These are phyloP conservation scores for Pholiota microspora DNA, from an alignment of 768 basidiomycete species.

Conservation along the genomic window DNA sequence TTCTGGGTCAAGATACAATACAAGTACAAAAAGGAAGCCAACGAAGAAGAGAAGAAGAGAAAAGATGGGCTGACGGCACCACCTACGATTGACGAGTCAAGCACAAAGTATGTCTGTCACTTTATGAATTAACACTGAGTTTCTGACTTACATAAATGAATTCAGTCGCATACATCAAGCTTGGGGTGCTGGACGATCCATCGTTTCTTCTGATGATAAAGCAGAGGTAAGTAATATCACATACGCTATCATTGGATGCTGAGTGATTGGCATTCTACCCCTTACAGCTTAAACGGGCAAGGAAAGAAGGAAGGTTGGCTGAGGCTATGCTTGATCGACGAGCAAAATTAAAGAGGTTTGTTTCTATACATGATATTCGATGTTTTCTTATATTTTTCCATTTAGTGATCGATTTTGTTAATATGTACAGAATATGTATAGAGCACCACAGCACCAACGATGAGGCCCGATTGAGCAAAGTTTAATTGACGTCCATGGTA, in stretches of 20 bases:
- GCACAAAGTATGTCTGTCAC: slow-evolving; percentile 59
- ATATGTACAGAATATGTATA: slow-evolving; percentile 9
- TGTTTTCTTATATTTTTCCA: no score
- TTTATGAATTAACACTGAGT: neutral
- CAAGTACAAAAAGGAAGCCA: slow-evolving; percentile 84
- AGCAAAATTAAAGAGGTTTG: slow-evolving; percentile 78
- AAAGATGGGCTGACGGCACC: slow-evolving; percentile 54
- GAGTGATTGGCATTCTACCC: neutral
- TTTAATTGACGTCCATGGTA: neutral
- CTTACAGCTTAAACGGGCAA: slow-evolving; percentile 71
- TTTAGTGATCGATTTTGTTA: slow-evolving; percentile 56
- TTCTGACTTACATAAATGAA: neutral
- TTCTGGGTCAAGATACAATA: slow-evolving; percentile 90
- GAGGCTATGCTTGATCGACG: slow-evolving; percentile 80
- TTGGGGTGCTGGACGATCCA: slow-evolving; percentile 78
- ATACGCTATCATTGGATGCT: neutral
- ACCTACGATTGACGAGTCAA: slow-evolving; percentile 65
- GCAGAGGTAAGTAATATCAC: slow-evolving; percentile 51
- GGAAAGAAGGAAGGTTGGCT: slow-evolving; percentile 76
- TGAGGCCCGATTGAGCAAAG: neutral
- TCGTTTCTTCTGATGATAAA: slow-evolving; percentile 70
- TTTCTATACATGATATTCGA: neutral
- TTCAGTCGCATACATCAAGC: slow-evolving; percentile 71
- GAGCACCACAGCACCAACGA: no score
- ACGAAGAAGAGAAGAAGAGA: slow-evolving; percentile 74